These are phyloP conservation scores for Claviceps maximensis DNA, from an alignment of 2,329 filamentous ascomycete genomes.

Conservation along the genomic window DNA sequence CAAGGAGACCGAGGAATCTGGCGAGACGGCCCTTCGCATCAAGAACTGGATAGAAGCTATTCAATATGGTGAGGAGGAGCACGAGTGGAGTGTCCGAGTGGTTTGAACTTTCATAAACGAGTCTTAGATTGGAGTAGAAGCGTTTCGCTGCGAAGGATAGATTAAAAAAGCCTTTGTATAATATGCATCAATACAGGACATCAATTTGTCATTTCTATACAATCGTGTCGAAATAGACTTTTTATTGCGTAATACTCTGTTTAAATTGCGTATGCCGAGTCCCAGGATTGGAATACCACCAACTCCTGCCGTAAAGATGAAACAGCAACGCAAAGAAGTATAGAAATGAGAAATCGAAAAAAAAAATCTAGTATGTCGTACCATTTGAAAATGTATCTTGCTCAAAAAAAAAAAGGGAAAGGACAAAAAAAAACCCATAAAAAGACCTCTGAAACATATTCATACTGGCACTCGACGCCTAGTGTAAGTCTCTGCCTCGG, in stretches of 20 bases:
- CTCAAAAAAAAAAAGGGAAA: slow-evolving; percentile 1
- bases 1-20: slow-evolving; percentile 69
- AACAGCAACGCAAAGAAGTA: not conserved
- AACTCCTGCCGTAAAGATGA: not conserved
- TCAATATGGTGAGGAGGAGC: slow-evolving; percentile 87
- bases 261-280: not conserved
- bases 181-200: not conserved
- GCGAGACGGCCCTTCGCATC: slow-evolving; percentile 72
- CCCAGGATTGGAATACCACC: not conserved
- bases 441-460: slow-evolving; percentile 18
- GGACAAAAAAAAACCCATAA: not conserved
- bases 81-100: slow-evolving; percentile 68
- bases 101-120: slow-evolving; percentile 7
- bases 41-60: slow-evolving; percentile 94
- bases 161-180: not conserved
- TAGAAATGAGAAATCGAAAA: slow-evolving; percentile 1
- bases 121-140: not conserved
- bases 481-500: not conserved
- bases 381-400: slow-evolving; percentile 17
- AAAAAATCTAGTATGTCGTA: slow-evolving; percentile 17
- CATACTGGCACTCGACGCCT: slow-evolving; percentile 10
- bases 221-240: not conserved
- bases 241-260: not conserved
- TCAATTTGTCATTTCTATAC: not conserved
- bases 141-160: not conserved